These are phyloP conservation scores for Camellia japonica DNA, from an alignment of 148 eudicot species.

Conservation along the genomic window DNA sequence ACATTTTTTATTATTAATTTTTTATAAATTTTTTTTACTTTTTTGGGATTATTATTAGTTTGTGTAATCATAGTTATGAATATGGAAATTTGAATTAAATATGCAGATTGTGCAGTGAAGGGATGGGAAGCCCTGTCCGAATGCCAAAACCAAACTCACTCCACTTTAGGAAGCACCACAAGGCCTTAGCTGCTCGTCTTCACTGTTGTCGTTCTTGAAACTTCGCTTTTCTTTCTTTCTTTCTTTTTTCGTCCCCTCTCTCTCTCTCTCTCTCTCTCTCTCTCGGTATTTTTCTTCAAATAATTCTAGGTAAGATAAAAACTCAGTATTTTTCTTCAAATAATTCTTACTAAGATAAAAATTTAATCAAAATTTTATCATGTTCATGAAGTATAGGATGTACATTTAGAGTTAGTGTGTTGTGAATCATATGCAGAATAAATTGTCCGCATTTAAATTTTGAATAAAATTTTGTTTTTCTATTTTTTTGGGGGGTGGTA, in stretches of 20 bases:
- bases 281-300: too few species aligned
- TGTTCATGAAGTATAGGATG: too few species aligned
- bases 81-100: not conserved
- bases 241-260: too few species aligned
- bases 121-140: conserved; percentile 61
- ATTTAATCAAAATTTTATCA: not conserved
- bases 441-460: too few species aligned
- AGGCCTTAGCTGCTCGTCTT: conserved; percentile 27
- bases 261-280: not conserved
- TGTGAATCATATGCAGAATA: too few species aligned
- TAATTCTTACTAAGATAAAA: not conserved
- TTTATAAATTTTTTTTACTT: too few species aligned
- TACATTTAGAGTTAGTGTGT: too few species aligned
- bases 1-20: not conserved
- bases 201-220: conserved; percentile 57
- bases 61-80: too few species aligned
- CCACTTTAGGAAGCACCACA: conserved; percentile 33
- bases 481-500: too few species aligned
- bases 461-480: not conserved
- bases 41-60: too few species aligned
- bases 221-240: not conserved
- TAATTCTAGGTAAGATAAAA: too few species aligned
- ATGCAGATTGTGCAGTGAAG: conserved; percentile 61
- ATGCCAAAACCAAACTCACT: conserved; percentile 48
- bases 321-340: not conserved